Conservation (phyloP, 2,329 filamentous ascomycete species). For the Dactylonectria macrodidyma region DNA sequence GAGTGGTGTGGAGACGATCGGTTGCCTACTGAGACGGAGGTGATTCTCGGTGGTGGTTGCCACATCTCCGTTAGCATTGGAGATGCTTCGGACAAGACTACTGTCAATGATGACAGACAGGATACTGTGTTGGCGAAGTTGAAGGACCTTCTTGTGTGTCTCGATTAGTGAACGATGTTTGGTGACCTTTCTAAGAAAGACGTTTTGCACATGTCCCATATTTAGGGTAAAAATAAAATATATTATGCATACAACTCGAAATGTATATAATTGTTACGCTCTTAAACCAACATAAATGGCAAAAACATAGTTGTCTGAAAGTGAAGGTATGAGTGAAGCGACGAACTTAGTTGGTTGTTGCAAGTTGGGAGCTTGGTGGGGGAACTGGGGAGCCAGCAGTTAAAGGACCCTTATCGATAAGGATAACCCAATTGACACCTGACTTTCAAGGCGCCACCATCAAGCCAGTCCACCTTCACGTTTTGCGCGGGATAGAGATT, state of each 20-base stretch:
- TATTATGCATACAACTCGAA: background rate
- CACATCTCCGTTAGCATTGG: conserved; percentile 76
- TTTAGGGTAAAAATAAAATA: background rate
- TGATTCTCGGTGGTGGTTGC: conserved; percentile 68
- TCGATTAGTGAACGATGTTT: conserved; percentile 24
- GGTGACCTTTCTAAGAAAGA: conserved; percentile 4
- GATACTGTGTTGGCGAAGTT: conserved; percentile 51
- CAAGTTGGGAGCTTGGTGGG: background rate
- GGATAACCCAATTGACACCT: conserved; percentile 32
- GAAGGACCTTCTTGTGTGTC: conserved; percentile 50
- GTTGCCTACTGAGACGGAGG: conserved; percentile 72
- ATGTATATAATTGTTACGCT: no score
- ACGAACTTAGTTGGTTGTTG: background rate
- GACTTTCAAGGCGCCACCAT: conserved; percentile 38
- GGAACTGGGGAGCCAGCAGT: background rate
- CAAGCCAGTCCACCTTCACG: conserved; percentile 39
- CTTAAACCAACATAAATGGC: no score
- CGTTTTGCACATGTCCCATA: conserved; percentile 12
- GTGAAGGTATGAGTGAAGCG: no score
- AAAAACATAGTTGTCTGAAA: no score
- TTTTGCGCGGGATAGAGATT: conserved; percentile 42
- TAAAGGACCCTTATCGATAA: conserved; percentile 45
- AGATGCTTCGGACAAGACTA: conserved; percentile 72
- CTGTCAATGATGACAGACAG: conserved; percentile 54
- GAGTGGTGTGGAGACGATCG: conserved; percentile 68